Base-by-base conservation (phyloP, 2,329 filamentous ascomycete species). In the Akanthomyces lecanii region DNA sequence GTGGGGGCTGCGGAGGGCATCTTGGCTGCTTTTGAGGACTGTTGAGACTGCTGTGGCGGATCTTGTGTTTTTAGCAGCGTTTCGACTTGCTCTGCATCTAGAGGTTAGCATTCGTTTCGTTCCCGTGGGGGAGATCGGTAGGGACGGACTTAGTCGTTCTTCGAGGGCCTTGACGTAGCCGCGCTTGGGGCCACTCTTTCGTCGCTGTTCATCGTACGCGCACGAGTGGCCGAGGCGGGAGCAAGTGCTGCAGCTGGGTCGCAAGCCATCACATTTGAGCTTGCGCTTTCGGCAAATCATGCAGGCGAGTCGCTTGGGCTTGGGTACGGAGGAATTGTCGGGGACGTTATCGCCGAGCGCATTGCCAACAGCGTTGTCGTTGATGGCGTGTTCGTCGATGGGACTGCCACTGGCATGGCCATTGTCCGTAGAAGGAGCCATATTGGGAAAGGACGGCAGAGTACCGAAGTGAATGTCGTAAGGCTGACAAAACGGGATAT, bases 91-190 rank as follows among this genome's bases (percentile, higher is more conserved):
- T 94, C 92, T 96, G 16, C 28, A 63, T 63, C 50, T 25, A 6
- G 21, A 52, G 61, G 66, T 65, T 58, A 69, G 68, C 30, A 62
- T 64, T 54, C 47, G 38, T 44, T 47, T 42, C 23, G n/a, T 30
- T 18, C 11, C 23, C 14, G 28, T 61, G 18, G 16, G 36, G 18
- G 28, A 42, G 28, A n/a, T 23, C 12, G 30, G 30, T 36, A 44
- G 59, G 53, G 30, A 61, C 89, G 79, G 82, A 96, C 92, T 93
- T 71, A 99, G 78, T 74, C 95, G 86, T 74, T 96, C 93, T 76
- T 98, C 95, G 69, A 98, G 78, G 64, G 92, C 89, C 80, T 97
- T 97, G 65, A 97, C 93, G 73, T 97, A 97, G 69, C 93, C 93
- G 73, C 93, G 85, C 80, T 97, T 97, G 2, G 93, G 93, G 3